Conservation (phyloP, 169 alveolate genomes). For the Eimeria acervulina region DNA sequence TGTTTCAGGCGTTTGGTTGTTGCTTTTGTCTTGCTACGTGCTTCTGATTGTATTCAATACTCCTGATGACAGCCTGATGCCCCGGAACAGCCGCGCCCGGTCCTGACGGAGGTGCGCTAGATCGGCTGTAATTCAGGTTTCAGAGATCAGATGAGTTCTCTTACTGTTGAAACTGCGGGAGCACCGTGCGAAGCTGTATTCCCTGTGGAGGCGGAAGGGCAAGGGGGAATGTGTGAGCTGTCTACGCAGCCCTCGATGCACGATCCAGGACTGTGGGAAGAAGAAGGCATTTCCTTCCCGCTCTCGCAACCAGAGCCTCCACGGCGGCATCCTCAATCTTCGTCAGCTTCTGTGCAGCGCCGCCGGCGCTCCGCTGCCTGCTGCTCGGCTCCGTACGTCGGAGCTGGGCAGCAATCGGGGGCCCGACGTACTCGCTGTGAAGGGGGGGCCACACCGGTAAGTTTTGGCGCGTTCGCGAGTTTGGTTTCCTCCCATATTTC, state of each 20-base stretch:
- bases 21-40: not conserved
- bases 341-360: conserved; percentile 44
- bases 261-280: conserved; percentile 18
- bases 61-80: not conserved
- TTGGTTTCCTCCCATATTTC: not conserved
- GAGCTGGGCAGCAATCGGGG: not conserved
- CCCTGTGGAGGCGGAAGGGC: conserved; percentile 7
- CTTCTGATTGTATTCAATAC: not conserved
- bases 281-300: conserved; percentile 61
- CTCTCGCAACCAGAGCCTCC: conserved; percentile 58
- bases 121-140: not conserved
- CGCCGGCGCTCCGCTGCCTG: conserved; percentile 67
- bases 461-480: not conserved
- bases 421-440: not conserved
- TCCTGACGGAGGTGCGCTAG: conserved; percentile 16
- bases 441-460: conserved; percentile 20
- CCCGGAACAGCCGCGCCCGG: not conserved
- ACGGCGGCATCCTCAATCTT: not conserved
- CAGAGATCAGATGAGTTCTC: not conserved
- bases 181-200: not conserved
- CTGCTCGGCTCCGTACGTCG: conserved; percentile 45
- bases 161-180: not conserved
- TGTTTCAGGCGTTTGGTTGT: not conserved
- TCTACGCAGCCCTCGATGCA: conserved; percentile 35
- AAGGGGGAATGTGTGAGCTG: conserved; percentile 24